Evolutionary conservation across 2,329 filamentous ascomycete species (phyloP).

Genomic region (Apiospora marii): DNA sequence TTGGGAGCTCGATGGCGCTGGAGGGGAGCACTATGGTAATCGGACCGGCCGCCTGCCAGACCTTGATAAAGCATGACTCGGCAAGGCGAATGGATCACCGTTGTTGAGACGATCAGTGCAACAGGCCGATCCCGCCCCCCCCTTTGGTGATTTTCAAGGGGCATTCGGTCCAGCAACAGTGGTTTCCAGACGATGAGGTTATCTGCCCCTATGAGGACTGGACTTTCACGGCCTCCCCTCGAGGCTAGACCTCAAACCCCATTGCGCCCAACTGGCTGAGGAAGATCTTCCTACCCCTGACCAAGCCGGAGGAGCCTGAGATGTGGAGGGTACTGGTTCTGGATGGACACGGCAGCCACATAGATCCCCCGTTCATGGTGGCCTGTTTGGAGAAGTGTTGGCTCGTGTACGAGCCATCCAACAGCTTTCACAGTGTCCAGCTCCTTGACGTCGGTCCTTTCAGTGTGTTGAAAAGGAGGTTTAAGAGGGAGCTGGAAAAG

Average conservation of each 20-base stretch:
- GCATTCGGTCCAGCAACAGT: not conserved
- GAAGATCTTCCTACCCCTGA: not conserved
- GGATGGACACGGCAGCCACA: not conserved
- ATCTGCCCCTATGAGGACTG: not conserved
- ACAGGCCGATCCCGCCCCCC: not conserved
- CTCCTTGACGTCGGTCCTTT: too few species aligned
- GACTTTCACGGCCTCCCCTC: not conserved
- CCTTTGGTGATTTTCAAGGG: not conserved
- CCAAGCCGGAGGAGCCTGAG: not conserved
- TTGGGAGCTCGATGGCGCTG: not conserved
- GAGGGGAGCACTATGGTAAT: not conserved
- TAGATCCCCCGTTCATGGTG: not conserved
- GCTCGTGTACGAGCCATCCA: not conserved
- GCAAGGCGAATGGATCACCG: not conserved
- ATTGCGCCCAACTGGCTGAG: not conserved
- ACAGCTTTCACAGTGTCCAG: not conserved
- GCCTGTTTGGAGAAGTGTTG: not conserved
- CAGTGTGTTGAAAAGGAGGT: too few species aligned
- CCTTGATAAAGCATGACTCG: not conserved
- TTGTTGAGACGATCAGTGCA: not conserved
- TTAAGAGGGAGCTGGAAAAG: too few species aligned
- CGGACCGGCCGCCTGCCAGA: not conserved
- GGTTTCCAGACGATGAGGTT: not conserved
- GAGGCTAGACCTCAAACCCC: not conserved
- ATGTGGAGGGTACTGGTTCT: not conserved